Conservation (phyloP, 495 filamentous ascomycete genomes). For the Terfezia boudieri region DNA sequence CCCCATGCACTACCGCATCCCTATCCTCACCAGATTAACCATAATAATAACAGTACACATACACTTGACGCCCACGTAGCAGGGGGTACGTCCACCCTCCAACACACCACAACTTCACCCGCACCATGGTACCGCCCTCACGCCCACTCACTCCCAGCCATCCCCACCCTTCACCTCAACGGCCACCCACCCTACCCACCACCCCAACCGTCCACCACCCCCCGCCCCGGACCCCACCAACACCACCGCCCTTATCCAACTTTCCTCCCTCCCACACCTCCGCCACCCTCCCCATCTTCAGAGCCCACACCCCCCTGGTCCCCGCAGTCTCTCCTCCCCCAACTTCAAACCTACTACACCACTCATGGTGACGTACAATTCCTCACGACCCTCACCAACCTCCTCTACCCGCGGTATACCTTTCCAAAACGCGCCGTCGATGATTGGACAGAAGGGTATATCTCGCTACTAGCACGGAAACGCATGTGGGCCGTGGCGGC, state of each 20-base stretch:
- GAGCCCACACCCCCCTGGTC: neutral
- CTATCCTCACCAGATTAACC: no score
- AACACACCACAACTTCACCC: neutral
- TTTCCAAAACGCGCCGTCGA: neutral
- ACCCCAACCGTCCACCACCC: neutral
- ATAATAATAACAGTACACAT: no score
- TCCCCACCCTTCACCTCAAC: neutral
- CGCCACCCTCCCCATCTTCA: neutral
- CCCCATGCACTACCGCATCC: no score
- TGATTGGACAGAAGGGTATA: neutral
- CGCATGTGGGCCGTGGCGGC: neutral
- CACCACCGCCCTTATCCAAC: neutral
- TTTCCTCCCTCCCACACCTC: neutral
- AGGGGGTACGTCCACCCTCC: neutral
- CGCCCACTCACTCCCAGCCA: neutral
- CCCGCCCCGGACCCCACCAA: neutral
- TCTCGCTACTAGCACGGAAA: neutral
- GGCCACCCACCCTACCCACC: neutral
- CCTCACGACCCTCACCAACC: neutral
- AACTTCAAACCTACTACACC: neutral
- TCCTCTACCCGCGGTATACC: neutral
- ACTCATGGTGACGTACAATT: neutral
- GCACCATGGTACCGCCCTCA: neutral
- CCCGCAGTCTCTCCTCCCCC: neutral
- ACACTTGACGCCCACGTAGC: neutral